phyloP scores from a whole-genome alignment of 2,329 filamentous ascomycete genomes.

The Ophiocordyceps polyrhachis-furcata region DNA sequence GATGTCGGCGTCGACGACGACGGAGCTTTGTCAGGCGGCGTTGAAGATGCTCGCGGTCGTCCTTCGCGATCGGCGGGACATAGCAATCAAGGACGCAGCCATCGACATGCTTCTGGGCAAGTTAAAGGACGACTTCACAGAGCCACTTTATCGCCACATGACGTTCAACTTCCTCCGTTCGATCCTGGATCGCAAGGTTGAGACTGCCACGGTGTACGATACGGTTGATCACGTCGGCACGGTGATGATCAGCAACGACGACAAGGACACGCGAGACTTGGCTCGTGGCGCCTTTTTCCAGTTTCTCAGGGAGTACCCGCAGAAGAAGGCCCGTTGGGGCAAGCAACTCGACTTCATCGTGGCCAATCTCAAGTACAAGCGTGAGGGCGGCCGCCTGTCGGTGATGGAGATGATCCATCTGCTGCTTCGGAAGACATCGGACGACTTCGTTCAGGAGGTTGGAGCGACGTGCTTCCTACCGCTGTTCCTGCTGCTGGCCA shows the following conservation, averaged over 20 bases:
- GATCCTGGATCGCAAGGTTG: slow-evolving; percentile 65
- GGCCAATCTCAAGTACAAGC: slow-evolving; percentile 78
- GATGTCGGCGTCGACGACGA: slow-evolving; percentile 56
- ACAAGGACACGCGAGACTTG: slow-evolving; percentile 69
- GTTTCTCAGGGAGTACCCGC: slow-evolving; percentile 86
- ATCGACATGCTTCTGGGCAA: slow-evolving; percentile 68
- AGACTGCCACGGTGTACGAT: slow-evolving; percentile 81
- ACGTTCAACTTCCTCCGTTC: slow-evolving; percentile 89
- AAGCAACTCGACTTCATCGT: slow-evolving; percentile 82
- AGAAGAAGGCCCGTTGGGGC: slow-evolving; percentile 71
- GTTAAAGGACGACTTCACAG: slow-evolving; percentile 74
- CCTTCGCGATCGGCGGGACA: slow-evolving; percentile 59
- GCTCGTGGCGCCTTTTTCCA: slow-evolving; percentile 83
- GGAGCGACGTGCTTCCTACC: slow-evolving; percentile 70
- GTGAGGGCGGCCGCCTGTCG: slow-evolving; percentile 74
- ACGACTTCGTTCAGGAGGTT: slow-evolving; percentile 68
- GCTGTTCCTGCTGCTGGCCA: slow-evolving; percentile 66
- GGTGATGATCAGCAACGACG: slow-evolving; percentile 93
- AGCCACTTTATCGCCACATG: slow-evolving; percentile 78
- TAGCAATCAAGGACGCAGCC: slow-evolving; percentile 61
- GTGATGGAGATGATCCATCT: slow-evolving; percentile 84
- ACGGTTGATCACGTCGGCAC: slow-evolving; percentile 72
- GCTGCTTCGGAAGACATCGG: slow-evolving; percentile 67
- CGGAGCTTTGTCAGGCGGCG: slow-evolving; percentile 70
- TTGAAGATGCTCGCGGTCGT: slow-evolving; percentile 77